phyloP scores from a whole-genome alignment of 306 rosid species.

The Morella rubra region DNA sequence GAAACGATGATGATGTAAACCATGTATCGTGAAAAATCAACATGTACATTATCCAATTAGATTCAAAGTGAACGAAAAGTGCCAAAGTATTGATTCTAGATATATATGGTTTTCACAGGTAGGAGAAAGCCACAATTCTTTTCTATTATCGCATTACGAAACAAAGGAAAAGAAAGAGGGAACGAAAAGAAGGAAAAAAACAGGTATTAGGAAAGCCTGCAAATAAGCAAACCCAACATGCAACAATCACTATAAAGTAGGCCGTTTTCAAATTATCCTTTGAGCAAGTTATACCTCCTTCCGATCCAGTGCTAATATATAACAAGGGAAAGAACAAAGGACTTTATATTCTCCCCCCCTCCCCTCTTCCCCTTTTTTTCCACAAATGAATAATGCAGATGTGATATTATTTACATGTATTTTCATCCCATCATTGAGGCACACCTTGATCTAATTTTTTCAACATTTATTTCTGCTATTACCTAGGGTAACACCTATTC shows the following conservation, averaged over 20 bases:
- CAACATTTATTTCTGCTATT: neutral
- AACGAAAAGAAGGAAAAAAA: neutral
- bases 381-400: neutral
- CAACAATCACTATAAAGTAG: neutral
- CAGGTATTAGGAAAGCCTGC: neutral
- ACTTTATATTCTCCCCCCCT: too few species aligned
- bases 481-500: neutral
- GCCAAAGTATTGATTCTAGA: neutral
- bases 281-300: neutral
- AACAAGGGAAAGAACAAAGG: too few species aligned
- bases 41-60: neutral
- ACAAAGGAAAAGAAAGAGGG: neutral
- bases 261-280: neutral
- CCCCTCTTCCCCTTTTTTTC: too few species aligned
- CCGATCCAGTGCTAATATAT: too few species aligned
- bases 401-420: neutral
- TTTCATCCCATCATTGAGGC: neutral
- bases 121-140: neutral
- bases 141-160: neutral
- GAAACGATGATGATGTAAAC: neutral
- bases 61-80: neutral
- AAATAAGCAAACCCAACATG: neutral
- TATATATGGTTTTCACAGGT: neutral
- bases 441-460: neutral
- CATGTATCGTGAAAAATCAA: neutral